Evolutionary conservation across 2,329 filamentous ascomycete genomes (phyloP).

Genomic region (Colletotrichum horii): DNA sequence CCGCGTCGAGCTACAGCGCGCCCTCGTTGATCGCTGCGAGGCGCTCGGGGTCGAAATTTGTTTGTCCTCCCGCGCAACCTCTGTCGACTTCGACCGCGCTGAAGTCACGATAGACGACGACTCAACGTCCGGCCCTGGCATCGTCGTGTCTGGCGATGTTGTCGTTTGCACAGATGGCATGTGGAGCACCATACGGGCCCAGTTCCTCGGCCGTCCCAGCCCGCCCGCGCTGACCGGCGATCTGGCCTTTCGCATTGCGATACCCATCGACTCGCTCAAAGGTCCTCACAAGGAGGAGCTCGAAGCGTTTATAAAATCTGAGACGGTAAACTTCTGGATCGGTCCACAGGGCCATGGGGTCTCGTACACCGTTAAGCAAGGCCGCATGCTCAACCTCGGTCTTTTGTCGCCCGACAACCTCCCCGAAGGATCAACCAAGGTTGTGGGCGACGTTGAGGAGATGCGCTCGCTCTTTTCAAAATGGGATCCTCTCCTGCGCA

Average conservation of each 20-base stretch:
- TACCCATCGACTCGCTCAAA: slow-evolving; percentile 51
- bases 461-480: slow-evolving; percentile 35
- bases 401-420: slow-evolving; percentile 20
- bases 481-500: slow-evolving; percentile 41
- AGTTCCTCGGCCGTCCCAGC: slow-evolving; percentile 46
- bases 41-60: slow-evolving; percentile 39
- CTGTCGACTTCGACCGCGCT: slow-evolving; percentile 9
- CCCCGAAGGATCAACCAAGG: slow-evolving; percentile 18
- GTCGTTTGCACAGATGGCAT: slow-evolving; percentile 56
- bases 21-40: slow-evolving; percentile 42
- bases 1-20: slow-evolving; percentile 51
- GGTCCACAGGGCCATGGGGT: slow-evolving; percentile 57
- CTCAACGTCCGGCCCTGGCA: slow-evolving; percentile 21
- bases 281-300: slow-evolving; percentile 44
- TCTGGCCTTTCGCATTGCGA: slow-evolving; percentile 58
- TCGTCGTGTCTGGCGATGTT: slow-evolving; percentile 41
- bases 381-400: slow-evolving; percentile 49
- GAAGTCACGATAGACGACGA: slow-evolving; percentile 32
- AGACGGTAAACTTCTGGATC: slow-evolving; percentile 59
- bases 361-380: slow-evolving; percentile 48
- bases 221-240: slow-evolving; percentile 58
- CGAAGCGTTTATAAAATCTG: slow-evolving; percentile 45
- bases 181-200: slow-evolving; percentile 46
- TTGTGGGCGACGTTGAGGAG: slow-evolving; percentile 36
- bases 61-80: slow-evolving; percentile 6